Percentiles rank a stretch among this genome's conserved stretches.
Evolutionary conservation across 768 basidiomycete species (phyloP).

Genomic region (Suillus decipiens): DNA sequence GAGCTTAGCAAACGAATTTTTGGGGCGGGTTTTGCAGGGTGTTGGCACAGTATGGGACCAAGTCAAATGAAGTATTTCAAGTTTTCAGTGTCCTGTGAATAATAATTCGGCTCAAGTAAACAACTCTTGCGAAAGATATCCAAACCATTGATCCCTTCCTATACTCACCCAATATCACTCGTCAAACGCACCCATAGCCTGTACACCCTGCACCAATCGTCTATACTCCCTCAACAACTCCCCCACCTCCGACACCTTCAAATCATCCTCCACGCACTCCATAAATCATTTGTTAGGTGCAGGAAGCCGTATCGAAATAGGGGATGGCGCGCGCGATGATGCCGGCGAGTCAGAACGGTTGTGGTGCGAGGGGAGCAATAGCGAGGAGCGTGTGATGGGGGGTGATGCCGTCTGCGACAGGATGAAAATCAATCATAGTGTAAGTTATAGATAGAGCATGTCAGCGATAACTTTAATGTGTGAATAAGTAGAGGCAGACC

Average conservation of each 20-base stretch:
- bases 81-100: background rate
- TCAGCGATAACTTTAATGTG: background rate
- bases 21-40: background rate
- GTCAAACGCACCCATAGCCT: constrained; percentile 48
- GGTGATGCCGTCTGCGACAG: constrained; percentile 31
- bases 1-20: background rate
- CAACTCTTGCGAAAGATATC: background rate
- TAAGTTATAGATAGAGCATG: background rate
- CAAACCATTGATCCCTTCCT: background rate
- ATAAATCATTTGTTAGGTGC: constrained; percentile 73
- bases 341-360: constrained; percentile 37
- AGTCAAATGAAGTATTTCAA: background rate
- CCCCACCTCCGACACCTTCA: constrained; percentile 78
- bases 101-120: background rate
- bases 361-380: constrained; percentile 29
- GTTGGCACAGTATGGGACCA: background rate
- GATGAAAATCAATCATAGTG: background rate
- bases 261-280: constrained; percentile 71
- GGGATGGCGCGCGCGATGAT: constrained; percentile 42
- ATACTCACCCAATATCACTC: constrained; percentile 13
- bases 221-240: constrained; percentile 82
- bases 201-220: constrained; percentile 69
- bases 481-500: constrained; percentile 25
- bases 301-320: constrained; percentile 45
- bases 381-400: constrained; percentile 42